These are phyloP conservation scores for Phytopythium sindhum DNA, from an alignment of 352 stramenopile species.

Conservation along the genomic window DNA sequence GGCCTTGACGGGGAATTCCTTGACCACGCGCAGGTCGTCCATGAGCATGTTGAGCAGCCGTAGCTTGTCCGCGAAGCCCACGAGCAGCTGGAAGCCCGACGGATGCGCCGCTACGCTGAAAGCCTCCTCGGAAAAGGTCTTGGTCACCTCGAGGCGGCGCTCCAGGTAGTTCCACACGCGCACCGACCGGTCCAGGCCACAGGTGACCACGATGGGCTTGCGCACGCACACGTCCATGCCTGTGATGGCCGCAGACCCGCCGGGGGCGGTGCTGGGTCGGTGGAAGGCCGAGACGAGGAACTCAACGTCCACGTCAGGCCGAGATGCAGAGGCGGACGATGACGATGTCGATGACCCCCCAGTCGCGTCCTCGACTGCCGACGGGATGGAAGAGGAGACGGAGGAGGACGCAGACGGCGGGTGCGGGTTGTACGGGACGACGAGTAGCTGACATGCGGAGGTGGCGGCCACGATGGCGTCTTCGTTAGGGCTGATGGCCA, in stretches of 20 bases:
- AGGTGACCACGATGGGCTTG: slow-evolving; percentile 91
- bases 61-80: slow-evolving; percentile 90
- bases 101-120: slow-evolving; percentile 89
- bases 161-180: slow-evolving; percentile 94
- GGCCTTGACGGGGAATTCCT: slow-evolving; percentile 83
- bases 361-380: slow-evolving; percentile 15
- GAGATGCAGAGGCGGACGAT: background rate
- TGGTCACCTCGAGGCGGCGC: slow-evolving; percentile 81
- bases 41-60: slow-evolving; percentile 91
- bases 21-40: slow-evolving; percentile 86
- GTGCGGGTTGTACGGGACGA: slow-evolving; percentile 69
- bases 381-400: slow-evolving; percentile 10
- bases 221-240: slow-evolving; percentile 92
- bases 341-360: too few species aligned
- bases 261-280: slow-evolving; percentile 41
- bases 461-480: slow-evolving; percentile 65
- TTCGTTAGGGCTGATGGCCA: slow-evolving; percentile 77
- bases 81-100: slow-evolving; percentile 85
- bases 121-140: slow-evolving; percentile 88
- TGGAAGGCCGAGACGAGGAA: slow-evolving; percentile 72
- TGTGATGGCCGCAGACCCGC: slow-evolving; percentile 29
- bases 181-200: slow-evolving; percentile 84
- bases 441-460: slow-evolving; percentile 61
- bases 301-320: slow-evolving; percentile 66
- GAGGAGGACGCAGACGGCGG: slow-evolving; percentile 12